Percentiles rank a stretch among this genome's conserved stretches.
Conservation (phyloP, 139 green algal species). For the Monoraphidium neglectum region DNA sequence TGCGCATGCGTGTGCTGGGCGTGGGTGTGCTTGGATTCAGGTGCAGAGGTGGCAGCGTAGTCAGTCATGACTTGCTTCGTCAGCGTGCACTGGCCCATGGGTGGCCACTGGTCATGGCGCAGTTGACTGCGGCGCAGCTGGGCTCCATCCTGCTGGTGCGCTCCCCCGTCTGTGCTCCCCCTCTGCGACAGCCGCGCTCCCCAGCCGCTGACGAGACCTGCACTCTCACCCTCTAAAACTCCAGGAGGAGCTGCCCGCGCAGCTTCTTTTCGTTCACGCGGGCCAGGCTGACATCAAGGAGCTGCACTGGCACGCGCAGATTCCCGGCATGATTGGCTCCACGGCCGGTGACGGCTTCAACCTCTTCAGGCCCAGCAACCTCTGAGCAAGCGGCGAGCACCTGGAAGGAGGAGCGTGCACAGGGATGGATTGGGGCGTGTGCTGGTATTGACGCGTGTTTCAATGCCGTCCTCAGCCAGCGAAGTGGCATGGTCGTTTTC, state of each 20-base stretch:
- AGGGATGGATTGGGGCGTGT: background rate
- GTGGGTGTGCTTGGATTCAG: too few species aligned
- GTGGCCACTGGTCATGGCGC: too few species aligned
- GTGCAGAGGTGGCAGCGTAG: too few species aligned
- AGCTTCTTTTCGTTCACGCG: conserved; percentile 95
- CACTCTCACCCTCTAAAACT: conserved; percentile 6
- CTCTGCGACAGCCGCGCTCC: too few species aligned
- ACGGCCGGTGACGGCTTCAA: conserved; percentile 96
- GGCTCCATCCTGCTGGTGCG: too few species aligned
- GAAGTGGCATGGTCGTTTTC: background rate
- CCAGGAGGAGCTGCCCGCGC: conserved; percentile 82
- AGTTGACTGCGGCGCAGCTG: too few species aligned
- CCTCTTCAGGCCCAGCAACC: conserved; percentile 94
- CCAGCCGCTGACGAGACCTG: too few species aligned
- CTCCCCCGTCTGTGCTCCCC: too few species aligned
- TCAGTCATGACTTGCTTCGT: too few species aligned
- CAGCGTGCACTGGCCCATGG: too few species aligned
- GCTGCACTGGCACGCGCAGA: conserved; percentile 95
- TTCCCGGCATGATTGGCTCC: conserved; percentile 86
- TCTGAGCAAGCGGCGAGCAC: conserved; percentile 44
- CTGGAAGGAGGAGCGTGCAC: background rate
- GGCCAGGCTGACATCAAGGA: conserved; percentile 96
- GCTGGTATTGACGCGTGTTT: background rate
- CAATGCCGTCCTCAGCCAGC: background rate
- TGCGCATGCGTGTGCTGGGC: too few species aligned